Base-by-base conservation (phyloP, 2,329 filamentous ascomycete genomes). In the Chaetomiaceae sp. region DNA sequence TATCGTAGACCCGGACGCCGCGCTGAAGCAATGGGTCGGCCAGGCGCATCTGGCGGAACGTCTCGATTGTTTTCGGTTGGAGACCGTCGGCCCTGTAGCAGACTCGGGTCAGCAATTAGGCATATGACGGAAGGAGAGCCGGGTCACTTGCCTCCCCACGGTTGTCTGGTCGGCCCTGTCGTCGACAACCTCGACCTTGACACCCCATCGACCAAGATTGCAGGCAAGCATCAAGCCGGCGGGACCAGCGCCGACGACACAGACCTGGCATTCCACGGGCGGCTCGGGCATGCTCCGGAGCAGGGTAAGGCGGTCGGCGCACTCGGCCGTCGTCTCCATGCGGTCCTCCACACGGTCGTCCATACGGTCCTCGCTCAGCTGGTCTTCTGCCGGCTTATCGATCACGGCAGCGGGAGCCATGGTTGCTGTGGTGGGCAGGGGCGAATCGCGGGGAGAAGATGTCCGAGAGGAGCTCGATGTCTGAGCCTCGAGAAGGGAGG, bases 41-140 rank as follows among this genome's bases (percentile, higher is more conserved):
- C n/a, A 89, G 71, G 31, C 85, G 76, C 74, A 90, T 82, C 69
- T 89, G 86, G 57, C 82, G 80, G 62, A 89, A 80, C 0, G 87
- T 90, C 71, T 90, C 87, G 62, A 91, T 88, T 1, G 85, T 87
- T 70, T 90, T 90, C 40, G 87, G 87, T 64, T 90, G 87, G 48
- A 90, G 73, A 37, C 87, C 87, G 67, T 90, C 87, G 57, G 85
- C 85, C 66, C 77, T 79, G 62, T 75, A 38, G 34, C 27, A 33
- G 23, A n/a, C 36, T 43, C 23, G 19, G 9, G 47, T 55, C 48
- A 58, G 52, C 36, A 52, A 50, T 19, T 27, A 34, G 15, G 9
- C 3, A 23, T 11, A n/a, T 6, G 44, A 33, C 22, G 15, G 20
- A 46, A 38, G n/a, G 3, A 9, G 3, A 31, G 14, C 20, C 7